Base-by-base conservation (phyloP, 2,329 filamentous ascomycete genomes). In the Emmonsiellopsis sp. region DNA sequence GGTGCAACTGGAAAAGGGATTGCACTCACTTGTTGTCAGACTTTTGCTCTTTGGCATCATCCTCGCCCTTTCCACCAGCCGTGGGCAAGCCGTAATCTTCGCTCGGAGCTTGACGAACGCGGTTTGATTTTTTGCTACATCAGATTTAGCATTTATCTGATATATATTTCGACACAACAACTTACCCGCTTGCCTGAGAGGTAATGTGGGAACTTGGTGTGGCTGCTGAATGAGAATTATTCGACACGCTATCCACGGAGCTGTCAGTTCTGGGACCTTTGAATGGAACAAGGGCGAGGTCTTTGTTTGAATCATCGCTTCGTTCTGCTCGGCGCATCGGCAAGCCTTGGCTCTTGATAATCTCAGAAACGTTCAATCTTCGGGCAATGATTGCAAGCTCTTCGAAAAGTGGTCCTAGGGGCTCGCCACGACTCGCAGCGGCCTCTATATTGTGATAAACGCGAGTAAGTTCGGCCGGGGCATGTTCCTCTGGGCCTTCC, bases 381-480 rank as follows among this genome's bases (percentile, higher is more conserved):
- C 49, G 56, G 26, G 51, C 57, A 15, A 46, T 57, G 41, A 51
- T 57, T 46, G 45, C 54, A 49, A 69, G 61, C 38, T 66, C 66
- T 46, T 62, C 56, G 26, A 69, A 59, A 6, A 67, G 59, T 10
- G 46, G 58, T 15, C 63, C 63, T 26, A 67, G 55, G 10, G 63
- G 55, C 26, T 66, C 62, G 13, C 63, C 63, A 9, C 58, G 60
- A 44, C 60, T 61, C 31, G 59, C 63, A 15, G 65, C 64, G 43
- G 61, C 58, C 54, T 67, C 65, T 13, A 68, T 68, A 20, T 58
- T 62, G 31, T 56, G 58, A 51, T 68, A 66, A 31, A 69, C 40
- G n/a, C 55, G 54, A 20, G 57, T 59, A 51, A 69, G 55, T 10
- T 65, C 61, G 7, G 56, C 45, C 6, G 60, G 58, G 20, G 59